Base-by-base conservation (phyloP, 1,284 basidiomycete species). In the Chalciporus sp. region DNA sequence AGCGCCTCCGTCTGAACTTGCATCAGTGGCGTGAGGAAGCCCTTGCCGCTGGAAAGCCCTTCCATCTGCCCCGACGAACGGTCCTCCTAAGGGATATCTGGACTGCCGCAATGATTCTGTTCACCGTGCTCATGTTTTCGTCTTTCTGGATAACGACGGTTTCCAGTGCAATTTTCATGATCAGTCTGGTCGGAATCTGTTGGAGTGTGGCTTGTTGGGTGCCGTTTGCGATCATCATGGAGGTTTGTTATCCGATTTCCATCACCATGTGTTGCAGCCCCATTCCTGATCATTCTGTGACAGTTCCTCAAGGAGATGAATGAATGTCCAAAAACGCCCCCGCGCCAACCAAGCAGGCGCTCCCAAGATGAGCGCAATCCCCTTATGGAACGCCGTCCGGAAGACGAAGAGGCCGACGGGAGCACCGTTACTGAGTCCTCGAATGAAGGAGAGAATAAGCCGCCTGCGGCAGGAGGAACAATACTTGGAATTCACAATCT, bases 151-250 rank as follows among this genome's bases (percentile, higher is more conserved):
- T 96, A 63, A 77, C 75, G 12, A 90, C 85, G 7, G 90, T 94
- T 0, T 53, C 45, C 42, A 59, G 88, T 79, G 95, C 94, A 9
- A 91, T 90, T 11, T 69, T 86, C 23, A 84, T 91, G 62, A 91
- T 98, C 50, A 86, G 86, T 49, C 70, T 95, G 39, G 85, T 95
- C 14, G 95, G 95, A 40, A 89, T 97, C 39, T 93, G 89, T 68
- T 98, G 95, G 95, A 92, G 94, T 1, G 90, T 97, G 20, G 92
- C 94, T 14, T 94, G 92, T 74, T 97, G 94, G 94, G 92, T 92
- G 51, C 87, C 89, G 3, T 91, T 90, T 58, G 88, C 91, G 14
- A 94, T 95, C 66, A 92, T 95, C 70, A 95, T 95, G 94, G 93
- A 94, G 83, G 92, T 84, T 58, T 54, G 80, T 64, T 20, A 33